Percentiles rank a stretch among this genome's conserved stretches.
Evolutionary conservation across 2,329 filamentous ascomycete genomes (phyloP).

Genomic region (Calonectria crousiana): DNA sequence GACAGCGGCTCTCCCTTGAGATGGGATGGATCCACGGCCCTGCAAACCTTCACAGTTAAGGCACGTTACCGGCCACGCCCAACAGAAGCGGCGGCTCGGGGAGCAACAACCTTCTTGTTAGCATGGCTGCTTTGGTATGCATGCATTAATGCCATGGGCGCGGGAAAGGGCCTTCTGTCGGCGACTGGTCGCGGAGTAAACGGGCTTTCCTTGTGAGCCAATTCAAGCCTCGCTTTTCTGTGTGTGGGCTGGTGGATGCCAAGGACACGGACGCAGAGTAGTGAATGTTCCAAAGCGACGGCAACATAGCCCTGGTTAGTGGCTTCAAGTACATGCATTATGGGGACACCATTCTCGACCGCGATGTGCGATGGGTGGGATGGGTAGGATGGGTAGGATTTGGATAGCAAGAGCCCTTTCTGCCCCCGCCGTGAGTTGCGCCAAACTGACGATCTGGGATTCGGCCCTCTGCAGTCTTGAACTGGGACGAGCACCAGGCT

Average conservation of each 20-base stretch:
- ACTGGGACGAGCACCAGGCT: conserved; percentile 14
- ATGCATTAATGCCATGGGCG: not conserved
- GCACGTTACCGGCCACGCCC: conserved; percentile 12
- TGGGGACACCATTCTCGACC: not conserved
- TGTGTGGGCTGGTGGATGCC: conserved; percentile 1
- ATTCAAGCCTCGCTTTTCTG: not conserved
- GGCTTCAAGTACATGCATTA: conserved; percentile 3
- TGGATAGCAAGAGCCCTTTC: not conserved
- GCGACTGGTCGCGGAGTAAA: not conserved
- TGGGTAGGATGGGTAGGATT: conserved; percentile 5
- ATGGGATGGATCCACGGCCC: conserved; percentile 13
- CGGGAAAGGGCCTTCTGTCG: not conserved
- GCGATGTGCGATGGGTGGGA: conserved; percentile 1
- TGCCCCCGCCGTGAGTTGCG: not conserved
- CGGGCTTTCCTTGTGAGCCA: not conserved
- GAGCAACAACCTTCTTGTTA: conserved; percentile 4
- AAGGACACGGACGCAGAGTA: conserved; percentile 13
- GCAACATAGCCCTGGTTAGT: conserved; percentile 30
- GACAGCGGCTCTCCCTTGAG: conserved; percentile 18
- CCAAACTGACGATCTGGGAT: conserved; percentile 9
- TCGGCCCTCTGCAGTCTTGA: conserved; percentile 1
- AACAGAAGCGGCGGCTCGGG: conserved; percentile 5
- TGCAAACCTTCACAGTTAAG: conserved; percentile 17
- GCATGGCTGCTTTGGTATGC: conserved; percentile 5
- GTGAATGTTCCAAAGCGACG: conserved; percentile 24